Evolutionary conservation across 2,329 filamentous ascomycete species (phyloP), one percentile per base, ranked within the genome.

Genomic region (Berkeleyomyces basicola): DNA sequence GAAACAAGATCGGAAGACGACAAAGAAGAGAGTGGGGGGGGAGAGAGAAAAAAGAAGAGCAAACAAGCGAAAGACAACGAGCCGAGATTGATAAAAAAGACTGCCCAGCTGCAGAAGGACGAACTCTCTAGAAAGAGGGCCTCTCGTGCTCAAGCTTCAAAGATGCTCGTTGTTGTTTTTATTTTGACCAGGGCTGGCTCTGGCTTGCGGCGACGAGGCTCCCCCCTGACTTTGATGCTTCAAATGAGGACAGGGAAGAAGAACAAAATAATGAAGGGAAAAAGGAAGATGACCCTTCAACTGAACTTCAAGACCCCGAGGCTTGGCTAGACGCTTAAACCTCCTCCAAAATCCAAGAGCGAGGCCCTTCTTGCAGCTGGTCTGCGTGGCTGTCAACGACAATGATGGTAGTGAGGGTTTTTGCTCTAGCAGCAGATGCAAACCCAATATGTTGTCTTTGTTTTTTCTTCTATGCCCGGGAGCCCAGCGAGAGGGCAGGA

Each of bases 261-360:
- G 47, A 59, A 31, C 40, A 61, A 16, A 42, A 57, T 40, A 55
- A 61, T 39, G 23, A 42, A 49, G 36, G 58, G 40, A 9, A 37
- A 55, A 61, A 53, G 42, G 23, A 59, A 31, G 9, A 5, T 59
- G 42, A 23, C 11, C 33, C 40, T n/a, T 49, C n/a, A 23, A 58
- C 23, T 23, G 43, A 16, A 10, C 39, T n/a, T 40, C 14, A 37
- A 58, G 47, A 23, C 23, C 23, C 23, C 23, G 23, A 23, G 61
- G 61, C 61, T 62, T 62, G 61, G 61, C 61, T 58, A 39, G 49
- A 51, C 53, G 53, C 53, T 62, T 59, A 62, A 58, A 4, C 44
- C 10, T 23, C 23, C 23, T 23, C 23, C 23, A 23, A 23, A 58
- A 11, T 42, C 49, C 47, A 51, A 59, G 33, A 39, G 36, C 33